Percentiles rank a stretch among this genome's conserved stretches.
These are phyloP conservation scores for Aspergillus udagawae DNA, from an alignment of 2,329 filamentous ascomycete species.

Conservation along the genomic window DNA sequence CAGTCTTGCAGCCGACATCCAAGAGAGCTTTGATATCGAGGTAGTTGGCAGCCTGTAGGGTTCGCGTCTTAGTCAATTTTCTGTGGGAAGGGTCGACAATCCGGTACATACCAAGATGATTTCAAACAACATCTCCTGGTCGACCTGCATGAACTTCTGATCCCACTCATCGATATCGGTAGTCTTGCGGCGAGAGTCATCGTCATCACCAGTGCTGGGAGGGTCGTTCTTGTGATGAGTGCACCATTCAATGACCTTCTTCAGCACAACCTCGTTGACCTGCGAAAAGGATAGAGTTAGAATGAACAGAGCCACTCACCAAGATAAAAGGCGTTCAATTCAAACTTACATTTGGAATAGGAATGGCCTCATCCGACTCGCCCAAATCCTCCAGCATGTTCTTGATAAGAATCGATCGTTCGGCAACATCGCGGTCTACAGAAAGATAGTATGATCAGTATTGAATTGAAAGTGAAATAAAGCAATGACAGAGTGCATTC, in stretches of 20 bases:
- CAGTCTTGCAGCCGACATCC: conserved; percentile 98
- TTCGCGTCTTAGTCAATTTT: conserved; percentile 1
- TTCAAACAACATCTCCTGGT: conserved; percentile 99
- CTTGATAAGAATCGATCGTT: conserved; percentile 94
- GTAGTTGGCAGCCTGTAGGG: conserved; percentile 82
- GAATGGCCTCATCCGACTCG: conserved; percentile 56
- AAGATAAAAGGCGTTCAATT: neutral
- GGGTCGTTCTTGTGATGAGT: conserved; percentile 90
- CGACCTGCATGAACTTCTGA: conserved; percentile 99
- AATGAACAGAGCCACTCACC: neutral
- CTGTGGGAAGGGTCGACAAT: neutral
- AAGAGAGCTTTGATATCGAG: conserved; percentile 98
- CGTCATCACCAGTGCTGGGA: conserved; percentile 74
- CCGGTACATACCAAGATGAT: conserved; percentile 79
- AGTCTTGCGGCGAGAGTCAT: conserved; percentile 93
- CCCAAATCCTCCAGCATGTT: conserved; percentile 96
- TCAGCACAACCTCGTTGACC: conserved; percentile 89
- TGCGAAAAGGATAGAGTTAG: conserved; percentile 26
- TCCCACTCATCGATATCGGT: conserved; percentile 99
- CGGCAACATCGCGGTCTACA: conserved; percentile 74
- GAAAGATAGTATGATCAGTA: conserved; percentile 25
- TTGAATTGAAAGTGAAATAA: neutral
- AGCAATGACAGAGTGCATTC: neutral
- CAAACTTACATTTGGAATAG: conserved; percentile 60
- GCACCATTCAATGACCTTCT: conserved; percentile 98